Conservation (phyloP, 805 yeast genomes). For the Yamadazyma laniorum region DNA sequence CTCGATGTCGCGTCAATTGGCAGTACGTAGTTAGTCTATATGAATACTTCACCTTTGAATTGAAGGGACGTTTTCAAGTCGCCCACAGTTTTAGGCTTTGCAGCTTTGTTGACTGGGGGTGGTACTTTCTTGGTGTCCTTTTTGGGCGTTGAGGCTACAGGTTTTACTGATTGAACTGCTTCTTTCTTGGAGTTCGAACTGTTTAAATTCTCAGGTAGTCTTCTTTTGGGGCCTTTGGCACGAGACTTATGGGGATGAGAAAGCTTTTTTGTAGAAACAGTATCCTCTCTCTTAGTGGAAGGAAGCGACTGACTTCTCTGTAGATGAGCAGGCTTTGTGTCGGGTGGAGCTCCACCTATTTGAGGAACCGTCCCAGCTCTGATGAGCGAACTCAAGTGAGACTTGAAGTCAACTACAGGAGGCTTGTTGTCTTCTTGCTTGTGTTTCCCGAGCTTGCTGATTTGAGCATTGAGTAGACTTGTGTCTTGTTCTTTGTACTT, state of each 20-base stretch:
- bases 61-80: slow-evolving; percentile 12
- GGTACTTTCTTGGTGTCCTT: slow-evolving; percentile 3
- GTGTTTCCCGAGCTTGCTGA: slow-evolving; percentile 6
- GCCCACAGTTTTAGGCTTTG: slow-evolving; percentile 8
- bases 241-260: slow-evolving; percentile 47
- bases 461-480: slow-evolving; percentile 7
- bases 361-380: slow-evolving; percentile 29
- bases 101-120: slow-evolving; percentile 11
- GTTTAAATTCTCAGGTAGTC: slow-evolving; percentile 35
- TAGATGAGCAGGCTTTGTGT: neutral
- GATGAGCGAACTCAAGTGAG: slow-evolving; percentile 25
- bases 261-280: slow-evolving; percentile 25
- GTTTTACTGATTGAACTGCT: neutral
- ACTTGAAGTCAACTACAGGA: slow-evolving; percentile 16
- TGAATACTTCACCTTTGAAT: slow-evolving; percentile 16
- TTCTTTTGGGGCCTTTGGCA: slow-evolving; percentile 52
- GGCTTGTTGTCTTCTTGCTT: slow-evolving; percentile 1
- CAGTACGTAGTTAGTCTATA: too few species aligned
- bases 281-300: slow-evolving; percentile 3
- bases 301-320: slow-evolving; percentile 11
- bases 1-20: too few species aligned
- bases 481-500: slow-evolving; percentile 1
- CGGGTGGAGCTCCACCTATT: neutral
- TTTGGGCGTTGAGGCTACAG: neutral
- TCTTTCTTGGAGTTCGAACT: neutral